phyloP scores from a whole-genome alignment of 1,284 basidiomycete genomes.

The Agaricales sp. region DNA sequence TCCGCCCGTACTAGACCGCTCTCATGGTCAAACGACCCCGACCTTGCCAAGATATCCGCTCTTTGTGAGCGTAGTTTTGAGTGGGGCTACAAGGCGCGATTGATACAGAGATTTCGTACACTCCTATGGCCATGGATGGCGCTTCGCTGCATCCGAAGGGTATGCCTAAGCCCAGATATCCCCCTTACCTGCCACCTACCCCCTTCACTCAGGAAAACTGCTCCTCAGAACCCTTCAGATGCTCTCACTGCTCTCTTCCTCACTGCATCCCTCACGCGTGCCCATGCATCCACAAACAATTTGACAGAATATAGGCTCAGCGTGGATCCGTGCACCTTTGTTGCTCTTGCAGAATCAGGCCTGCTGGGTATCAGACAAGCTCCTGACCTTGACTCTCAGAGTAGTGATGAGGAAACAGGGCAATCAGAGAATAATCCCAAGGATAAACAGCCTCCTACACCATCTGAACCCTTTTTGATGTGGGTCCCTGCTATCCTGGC shows the following conservation, averaged over 20 bases:
- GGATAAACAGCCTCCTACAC: slow-evolving; percentile 29
- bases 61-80: slow-evolving; percentile 83
- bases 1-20: slow-evolving; percentile 18
- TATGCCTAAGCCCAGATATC: slow-evolving; percentile 24
- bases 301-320: slow-evolving; percentile 67
- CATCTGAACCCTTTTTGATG: slow-evolving; percentile 43
- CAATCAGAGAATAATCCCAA: slow-evolving; percentile 25
- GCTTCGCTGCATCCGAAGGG: slow-evolving; percentile 53
- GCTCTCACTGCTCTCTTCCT: slow-evolving; percentile 27
- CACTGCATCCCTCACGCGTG: slow-evolving; percentile 33
- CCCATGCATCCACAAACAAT: slow-evolving; percentile 57
- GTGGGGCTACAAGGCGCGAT: slow-evolving; percentile 75
- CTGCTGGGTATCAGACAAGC: slow-evolving; percentile 47
- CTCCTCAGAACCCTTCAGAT: slow-evolving; percentile 21
- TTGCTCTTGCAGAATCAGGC: slow-evolving; percentile 50
- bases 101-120: slow-evolving; percentile 70
- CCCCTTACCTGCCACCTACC: slow-evolving; percentile 28
- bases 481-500: slow-evolving; percentile 77
- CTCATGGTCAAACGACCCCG: slow-evolving; percentile 54
- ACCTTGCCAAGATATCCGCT: slow-evolving; percentile 61
- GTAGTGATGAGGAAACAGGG: slow-evolving; percentile 31
- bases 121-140: slow-evolving; percentile 65
- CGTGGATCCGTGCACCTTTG: slow-evolving; percentile 53
- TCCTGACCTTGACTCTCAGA: slow-evolving; percentile 39
- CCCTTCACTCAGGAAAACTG: slow-evolving; percentile 24